Percentiles rank a stretch among this genome's conserved stretches.
phyloP scores from a whole-genome alignment of 2,329 filamentous ascomycete genomes.

The Colletotrichum zoysiae region DNA sequence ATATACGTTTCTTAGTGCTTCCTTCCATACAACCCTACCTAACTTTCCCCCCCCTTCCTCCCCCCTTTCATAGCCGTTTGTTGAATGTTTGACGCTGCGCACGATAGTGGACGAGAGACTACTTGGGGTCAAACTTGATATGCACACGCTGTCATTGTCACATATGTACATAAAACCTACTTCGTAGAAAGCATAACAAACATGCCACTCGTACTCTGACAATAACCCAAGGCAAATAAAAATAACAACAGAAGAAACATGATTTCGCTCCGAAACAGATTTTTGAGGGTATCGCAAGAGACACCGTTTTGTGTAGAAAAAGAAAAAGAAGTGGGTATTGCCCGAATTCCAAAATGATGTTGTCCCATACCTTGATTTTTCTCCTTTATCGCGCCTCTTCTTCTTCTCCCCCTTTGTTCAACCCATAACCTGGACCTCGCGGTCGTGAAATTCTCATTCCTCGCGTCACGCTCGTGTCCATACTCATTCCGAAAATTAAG shows the following conservation, averaged over 20 bases:
- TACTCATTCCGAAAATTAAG: too few species aligned
- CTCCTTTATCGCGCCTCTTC: background rate
- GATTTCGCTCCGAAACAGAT: background rate
- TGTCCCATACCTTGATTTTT: conserved; percentile 3
- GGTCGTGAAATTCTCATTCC: too few species aligned
- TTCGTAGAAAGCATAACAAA: background rate
- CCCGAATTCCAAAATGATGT: conserved; percentile 5
- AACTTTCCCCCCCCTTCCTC: too few species aligned
- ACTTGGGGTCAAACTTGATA: too few species aligned
- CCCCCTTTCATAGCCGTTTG: too few species aligned
- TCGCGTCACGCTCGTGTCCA: too few species aligned
- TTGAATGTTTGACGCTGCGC: too few species aligned
- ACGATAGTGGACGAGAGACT: too few species aligned
- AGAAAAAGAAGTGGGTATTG: conserved; percentile 4
- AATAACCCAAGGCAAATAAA: background rate
- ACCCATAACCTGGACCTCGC: too few species aligned
- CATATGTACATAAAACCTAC: background rate
- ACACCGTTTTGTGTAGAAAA: conserved; percentile 9
- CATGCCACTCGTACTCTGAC: background rate
- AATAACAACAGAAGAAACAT: background rate
- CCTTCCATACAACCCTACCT: too few species aligned
- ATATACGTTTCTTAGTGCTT: too few species aligned
- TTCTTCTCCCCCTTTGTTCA: background rate
- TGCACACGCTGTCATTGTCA: conserved; percentile 1
- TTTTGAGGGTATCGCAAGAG: conserved; percentile 22